These are phyloP conservation scores for Casuarina equisetifolia DNA, from an alignment of 306 rosid species.

Conservation along the genomic window DNA sequence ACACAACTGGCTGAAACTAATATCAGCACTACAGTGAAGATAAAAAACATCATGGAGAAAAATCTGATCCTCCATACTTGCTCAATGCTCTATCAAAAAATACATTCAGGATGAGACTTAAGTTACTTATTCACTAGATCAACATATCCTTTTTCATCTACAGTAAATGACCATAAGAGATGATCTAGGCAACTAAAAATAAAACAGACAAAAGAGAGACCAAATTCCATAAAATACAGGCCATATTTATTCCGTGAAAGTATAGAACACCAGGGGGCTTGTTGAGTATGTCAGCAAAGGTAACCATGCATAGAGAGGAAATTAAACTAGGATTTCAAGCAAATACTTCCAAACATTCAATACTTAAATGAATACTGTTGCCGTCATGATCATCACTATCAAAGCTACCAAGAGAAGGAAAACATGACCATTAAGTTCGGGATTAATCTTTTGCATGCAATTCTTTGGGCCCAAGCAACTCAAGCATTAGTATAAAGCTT, in stretches of 20 bases:
- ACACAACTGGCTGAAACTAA: background rate
- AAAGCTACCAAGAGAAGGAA: background rate
- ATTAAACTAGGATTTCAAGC: constrained; percentile 1
- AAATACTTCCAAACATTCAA: constrained; percentile 19
- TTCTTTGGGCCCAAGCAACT: background rate
- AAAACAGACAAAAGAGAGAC: background rate
- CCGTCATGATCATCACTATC: constrained; percentile 1
- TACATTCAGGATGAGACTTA: background rate
- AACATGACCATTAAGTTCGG: background rate
- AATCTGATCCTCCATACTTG: background rate
- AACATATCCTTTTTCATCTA: background rate
- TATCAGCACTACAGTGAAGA: background rate
- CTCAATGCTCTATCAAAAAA: background rate
- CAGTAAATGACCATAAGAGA: background rate
- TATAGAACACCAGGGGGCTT: background rate
- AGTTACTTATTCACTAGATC: background rate
- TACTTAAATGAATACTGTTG: background rate
- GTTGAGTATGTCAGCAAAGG: background rate
- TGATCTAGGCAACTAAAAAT: background rate
- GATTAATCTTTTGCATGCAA: background rate
- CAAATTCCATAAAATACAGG: background rate
- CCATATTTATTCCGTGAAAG: background rate
- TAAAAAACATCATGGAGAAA: background rate
- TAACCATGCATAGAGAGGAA: background rate
- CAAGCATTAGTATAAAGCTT: background rate